Evolutionary conservation across 495 filamentous ascomycete species (phyloP), one percentile per base, ranked within the genome.

Genomic region (Beverwykella pulmonaria): DNA sequence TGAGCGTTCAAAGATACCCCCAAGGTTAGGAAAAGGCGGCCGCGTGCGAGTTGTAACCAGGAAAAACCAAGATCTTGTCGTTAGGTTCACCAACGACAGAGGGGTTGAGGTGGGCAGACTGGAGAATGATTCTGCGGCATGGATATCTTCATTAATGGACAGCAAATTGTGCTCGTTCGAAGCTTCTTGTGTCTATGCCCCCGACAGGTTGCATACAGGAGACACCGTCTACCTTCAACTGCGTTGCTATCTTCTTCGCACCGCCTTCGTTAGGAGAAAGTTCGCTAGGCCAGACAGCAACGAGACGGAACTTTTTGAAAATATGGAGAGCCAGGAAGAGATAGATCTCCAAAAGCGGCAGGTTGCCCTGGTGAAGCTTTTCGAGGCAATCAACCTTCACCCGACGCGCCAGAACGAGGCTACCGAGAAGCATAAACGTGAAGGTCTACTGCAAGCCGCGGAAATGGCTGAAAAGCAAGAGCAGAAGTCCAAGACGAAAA

Each of bases 181-280:
- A 71, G 95, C 90, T 0, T 83, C 83, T 34, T 96, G 92, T 69
- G 92, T 98, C n/a, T 97, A 87, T 75, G 90, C 88, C 0, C 92
- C 92, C 2, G 95, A 98, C 63, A 81, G 82, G 61, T 68, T 97
- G 9, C 84, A 91, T 50, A 92, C 92, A 47, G 96, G 96, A 73
- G 94, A 98, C 74, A 98, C 93, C 0, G 84, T 98, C 44, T 93
- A 92, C 72, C 73, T 98, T 19, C 94, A 98, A 72, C 75, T 98
- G 44, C 82, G 85, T 59, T 93, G 91, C 71, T 96, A 85, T 36
- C 65, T 98, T 47, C 82, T 93, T 27, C 84, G 78, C 59, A 84
- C 83, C 34, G 87, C 91, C 0, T 98, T 98, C 74, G 83, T 86
- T 56, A 82, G 80, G 29, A 77, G 78, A 4, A 79, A 81, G 2